Base-by-base conservation (phyloP, 371 early-diverging fungal genomes). In the Mortierella polycephala region DNA sequence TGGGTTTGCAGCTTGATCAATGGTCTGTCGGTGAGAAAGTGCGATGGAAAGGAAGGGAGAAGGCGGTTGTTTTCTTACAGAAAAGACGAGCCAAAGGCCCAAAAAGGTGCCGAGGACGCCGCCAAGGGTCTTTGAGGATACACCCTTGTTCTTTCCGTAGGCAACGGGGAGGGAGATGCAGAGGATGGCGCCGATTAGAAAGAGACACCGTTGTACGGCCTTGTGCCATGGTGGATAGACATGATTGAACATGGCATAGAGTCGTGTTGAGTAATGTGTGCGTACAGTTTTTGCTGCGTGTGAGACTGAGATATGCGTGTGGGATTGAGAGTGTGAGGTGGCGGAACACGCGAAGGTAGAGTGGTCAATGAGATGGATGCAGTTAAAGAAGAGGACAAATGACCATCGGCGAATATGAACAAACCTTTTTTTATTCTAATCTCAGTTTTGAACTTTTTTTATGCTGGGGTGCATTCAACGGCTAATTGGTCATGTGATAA, bases 161-260 rank as follows among this genome's bases (percentile, higher is more conserved):
- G 54, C 50, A 12, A 72, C 72, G 2, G 79, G 79, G 18, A 77
- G 57, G 23, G 72, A 50, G 58, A 77, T 77, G 72, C 68, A 62
- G 21, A 77, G 69, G 41, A 77, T 49, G 49, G 62, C 79, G 6
- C 62, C 79, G 4, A 72, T 42, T 21, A 67, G 45, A 54, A 72
- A 77, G 66, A 77, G 60, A 18, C 58, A 46, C 21, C 72, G 72
- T 37, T 77, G 79, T 7, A 55, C 72, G 12, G 62, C 42, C 57
- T 68, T 65, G 64, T 77, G 72, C 79, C 79, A 77, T 14, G 44
- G 59, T 0, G 79, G 79, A 51, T 68, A 72, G 56, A 77, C 79
- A 69, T 72, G 79, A 51, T 69, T 64, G 56, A 47, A 45, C 79
- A 77, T 77, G 44, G 30, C 37, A 55, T 51, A 30, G 30, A 30